Conservation (phyloP, 345 rosid species). For the Brassica rapa region DNA sequence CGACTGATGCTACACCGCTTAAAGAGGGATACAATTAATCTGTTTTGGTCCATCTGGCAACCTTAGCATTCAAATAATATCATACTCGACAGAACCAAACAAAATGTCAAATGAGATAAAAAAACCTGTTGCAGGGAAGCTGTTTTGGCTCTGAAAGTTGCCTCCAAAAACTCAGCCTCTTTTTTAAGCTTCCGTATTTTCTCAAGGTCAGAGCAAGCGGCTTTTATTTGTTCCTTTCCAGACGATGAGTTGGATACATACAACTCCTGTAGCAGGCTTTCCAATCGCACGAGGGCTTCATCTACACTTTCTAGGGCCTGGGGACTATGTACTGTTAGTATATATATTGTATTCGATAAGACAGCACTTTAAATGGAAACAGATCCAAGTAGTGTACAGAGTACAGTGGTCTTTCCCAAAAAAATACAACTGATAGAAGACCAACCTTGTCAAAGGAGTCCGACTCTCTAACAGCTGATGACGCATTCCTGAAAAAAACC, state of each 20-base stretch:
- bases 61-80: slow-evolving; percentile 20
- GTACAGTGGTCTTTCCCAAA: neutral
- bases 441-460: slow-evolving; percentile 90
- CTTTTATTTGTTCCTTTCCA: slow-evolving; percentile 87
- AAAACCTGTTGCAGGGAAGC: slow-evolving; percentile 81
- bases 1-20: neutral
- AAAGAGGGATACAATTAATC: slow-evolving; percentile 6
- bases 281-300: slow-evolving; percentile 79
- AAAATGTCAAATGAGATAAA: slow-evolving; percentile 11
- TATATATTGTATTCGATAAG: slow-evolving; percentile 24
- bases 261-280: slow-evolving; percentile 79
- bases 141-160: slow-evolving; percentile 86
- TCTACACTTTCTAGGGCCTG: slow-evolving; percentile 97
- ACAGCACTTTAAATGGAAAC: slow-evolving; percentile 8
- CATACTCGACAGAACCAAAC: slow-evolving; percentile 1
- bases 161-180: slow-evolving; percentile 97
- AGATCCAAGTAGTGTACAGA: slow-evolving; percentile 14
- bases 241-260: slow-evolving; percentile 72
- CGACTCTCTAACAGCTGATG: slow-evolving; percentile 47
- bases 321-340: slow-evolving; percentile 30
- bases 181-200: slow-evolving; percentile 95
- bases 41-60: slow-evolving; percentile 27
- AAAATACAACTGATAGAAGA: slow-evolving; percentile 9
- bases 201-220: slow-evolving; percentile 98
- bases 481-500: slow-evolving; percentile 41